Evolutionary conservation across 2,329 filamentous ascomycete genomes (phyloP).

Genomic region (Neopestalotiopsis sp.): DNA sequence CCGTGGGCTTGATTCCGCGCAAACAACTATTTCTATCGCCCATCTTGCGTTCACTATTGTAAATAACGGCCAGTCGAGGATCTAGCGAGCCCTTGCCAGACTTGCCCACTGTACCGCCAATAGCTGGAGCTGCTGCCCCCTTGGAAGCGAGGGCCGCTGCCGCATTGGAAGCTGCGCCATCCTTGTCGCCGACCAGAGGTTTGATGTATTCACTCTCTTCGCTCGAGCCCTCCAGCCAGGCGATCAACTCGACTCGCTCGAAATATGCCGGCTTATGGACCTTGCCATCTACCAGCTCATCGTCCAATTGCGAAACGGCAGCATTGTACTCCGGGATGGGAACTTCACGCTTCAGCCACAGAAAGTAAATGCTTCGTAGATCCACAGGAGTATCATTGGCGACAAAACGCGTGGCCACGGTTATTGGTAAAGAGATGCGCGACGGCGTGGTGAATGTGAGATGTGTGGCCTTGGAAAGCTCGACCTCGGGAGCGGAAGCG

Average conservation of each 20-base stretch:
- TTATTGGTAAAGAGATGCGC: constrained; percentile 70
- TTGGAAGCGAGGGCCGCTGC: constrained; percentile 43
- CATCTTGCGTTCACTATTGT: constrained; percentile 88
- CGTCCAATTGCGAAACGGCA: constrained; percentile 79
- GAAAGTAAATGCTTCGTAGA: constrained; percentile 93
- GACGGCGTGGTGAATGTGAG: constrained; percentile 72
- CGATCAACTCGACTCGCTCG: constrained; percentile 88
- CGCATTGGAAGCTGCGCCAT: constrained; percentile 49
- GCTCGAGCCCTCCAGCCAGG: constrained; percentile 88
- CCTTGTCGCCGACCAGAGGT: constrained; percentile 72
- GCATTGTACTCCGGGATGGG: constrained; percentile 91
- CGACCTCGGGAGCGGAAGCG: constrained; percentile 63
- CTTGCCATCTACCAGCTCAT: constrained; percentile 70
- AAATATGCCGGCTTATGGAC: constrained; percentile 92
- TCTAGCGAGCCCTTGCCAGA: constrained; percentile 73
- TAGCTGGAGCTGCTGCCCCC: constrained; percentile 44
- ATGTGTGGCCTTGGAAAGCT: constrained; percentile 77
- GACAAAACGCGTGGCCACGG: constrained; percentile 81
- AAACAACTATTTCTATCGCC: constrained; percentile 90
- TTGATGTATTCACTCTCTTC: constrained; percentile 94
- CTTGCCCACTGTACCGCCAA: constrained; percentile 51
- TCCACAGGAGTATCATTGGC: constrained; percentile 79
- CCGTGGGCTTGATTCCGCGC: constrained; percentile 85
- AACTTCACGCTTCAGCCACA: constrained; percentile 91
- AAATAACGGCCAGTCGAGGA: constrained; percentile 84